These are phyloP conservation scores for Wickerhamomyces ciferrii DNA, from an alignment of 805 yeast genomes.

Conservation along the genomic window DNA sequence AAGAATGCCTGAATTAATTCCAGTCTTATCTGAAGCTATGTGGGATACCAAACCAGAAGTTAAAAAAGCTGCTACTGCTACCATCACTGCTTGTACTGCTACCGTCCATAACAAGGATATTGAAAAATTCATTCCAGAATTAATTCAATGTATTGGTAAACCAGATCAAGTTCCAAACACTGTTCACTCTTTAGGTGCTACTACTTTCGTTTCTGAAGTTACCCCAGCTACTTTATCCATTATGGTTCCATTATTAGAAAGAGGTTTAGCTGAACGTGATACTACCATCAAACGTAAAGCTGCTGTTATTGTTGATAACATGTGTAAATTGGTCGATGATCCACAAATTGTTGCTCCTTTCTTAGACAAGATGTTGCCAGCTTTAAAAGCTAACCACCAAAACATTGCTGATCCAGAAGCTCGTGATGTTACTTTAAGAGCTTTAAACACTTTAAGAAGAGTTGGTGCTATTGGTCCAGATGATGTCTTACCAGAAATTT, in stretches of 20 bases:
- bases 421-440: slow-evolving; percentile 96
- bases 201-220: slow-evolving; percentile 99
- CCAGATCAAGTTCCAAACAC: slow-evolving; percentile 99
- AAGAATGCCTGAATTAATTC: slow-evolving; percentile 99
- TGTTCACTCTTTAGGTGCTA: slow-evolving; percentile 98
- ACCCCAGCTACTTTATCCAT: slow-evolving; percentile 99
- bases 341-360: slow-evolving; percentile 99
- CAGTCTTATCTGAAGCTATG: slow-evolving; percentile 98
- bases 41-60: slow-evolving; percentile 99
- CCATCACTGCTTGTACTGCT: slow-evolving; percentile 95
- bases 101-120: slow-evolving; percentile 99
- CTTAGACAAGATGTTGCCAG: slow-evolving; percentile 92
- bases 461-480: slow-evolving; percentile 94
- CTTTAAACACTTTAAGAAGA: slow-evolving; percentile 94
- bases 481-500: slow-evolving; percentile 92
- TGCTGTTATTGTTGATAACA: slow-evolving; percentile 99
- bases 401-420: slow-evolving; percentile 99
- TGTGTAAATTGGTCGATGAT: slow-evolving; percentile 99
- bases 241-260: slow-evolving; percentile 97
- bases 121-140: slow-evolving; percentile 97
- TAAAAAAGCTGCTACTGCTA: slow-evolving; percentile 91
- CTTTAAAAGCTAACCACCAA: slow-evolving; percentile 88
- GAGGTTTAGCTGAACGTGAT: slow-evolving; percentile 99
- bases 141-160: slow-evolving; percentile 93
- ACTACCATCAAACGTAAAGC: slow-evolving; percentile 99